Evolutionary conservation across 2,329 filamentous ascomycete genomes (phyloP), one percentile per base, ranked within the genome.

Genomic region (Colletotrichum sojae): DNA sequence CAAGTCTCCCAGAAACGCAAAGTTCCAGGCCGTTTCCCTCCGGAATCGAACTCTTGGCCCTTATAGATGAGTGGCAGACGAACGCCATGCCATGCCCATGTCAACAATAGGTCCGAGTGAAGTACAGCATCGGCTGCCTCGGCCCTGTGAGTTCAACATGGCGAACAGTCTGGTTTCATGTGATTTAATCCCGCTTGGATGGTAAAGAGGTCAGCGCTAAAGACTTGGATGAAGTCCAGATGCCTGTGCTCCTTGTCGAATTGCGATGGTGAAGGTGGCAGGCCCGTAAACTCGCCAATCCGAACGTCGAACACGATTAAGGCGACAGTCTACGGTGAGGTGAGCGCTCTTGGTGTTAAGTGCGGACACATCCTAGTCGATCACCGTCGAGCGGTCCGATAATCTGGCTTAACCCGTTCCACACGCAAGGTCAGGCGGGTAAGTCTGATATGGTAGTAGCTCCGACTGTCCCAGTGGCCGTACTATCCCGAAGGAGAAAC

Each of bases 221-320:
- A 49, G 22, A 6, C 18, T 40, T 49, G 56, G 45, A 59, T 39
- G 36, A 39, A 59, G 20, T 27, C 15, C 43, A 40, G 56, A 45
- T 18, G 43, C 27, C 25, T 27, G 13, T 31, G 56, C 22, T 59
- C 56, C 43, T 27, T 59, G 45, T 49, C 25, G 43, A 27, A 59
- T 10, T 10, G 18, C 12, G 25, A 6, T 39, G 45, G 56, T 39
- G 1, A 20, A 18, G 22, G 56, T 8, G 46, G 27, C n/a, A 36
- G 43, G 56, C 25, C 39, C 56, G 56, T 59, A 59, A 25, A 20
- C 56, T 31, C 56, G 36, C 56, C 56, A 59, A 59, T 49, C 25
- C 45, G 16, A 36, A 36, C 10, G 36, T 25, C 12, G 20, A 27
- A 36, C 39, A 9, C 27, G 20, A 22, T 13, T 31, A 18, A 39